Base-by-base conservation (phyloP, 108 stramenopile species). In the Skeletonema marinoi region DNA sequence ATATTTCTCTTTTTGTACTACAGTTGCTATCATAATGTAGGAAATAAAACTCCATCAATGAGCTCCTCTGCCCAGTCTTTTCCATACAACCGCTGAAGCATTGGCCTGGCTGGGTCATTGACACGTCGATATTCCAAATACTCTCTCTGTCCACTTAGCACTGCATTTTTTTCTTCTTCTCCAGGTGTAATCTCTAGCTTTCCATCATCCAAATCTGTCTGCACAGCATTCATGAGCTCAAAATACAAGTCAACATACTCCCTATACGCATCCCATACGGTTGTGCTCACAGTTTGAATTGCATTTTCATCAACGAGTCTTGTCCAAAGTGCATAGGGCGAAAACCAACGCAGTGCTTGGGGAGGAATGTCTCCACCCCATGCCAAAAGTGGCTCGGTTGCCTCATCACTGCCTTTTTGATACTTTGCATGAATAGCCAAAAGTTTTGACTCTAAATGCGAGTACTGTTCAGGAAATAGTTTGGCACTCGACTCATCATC, bases 71-170 rank as follows among this genome's bases (percentile, higher is more conserved):
- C 85, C 88, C 88, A 94, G 25, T 92, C 89, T 9, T 74, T 70
- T 39, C 93, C 93, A 83, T 86, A 94, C 67, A 94, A 70, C 14
- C 88, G 67, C 60, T 81, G 88, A 19, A 94, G 78, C 93, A 94
- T 94, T 41, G 93, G 93, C 75, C 89, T 84, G 16, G 93, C 93
- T n/a, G 93, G 93, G 78, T 94, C 93, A 71, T 90, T 92, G 16
- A 35, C 60, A 17, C 88, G 62, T 66, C 93, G 70, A 78, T 94
- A 94, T 10, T 86, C 77, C 17, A 92, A 61, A 68, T 94, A 94
- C 44, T 71, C 76, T 39, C 32, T 39, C 62, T 77, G 64, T 33
- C 80, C 71, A 56, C 50, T 46, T 73, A 58, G 21, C 44, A 51
- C 74, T 35, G 64, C 70, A 75, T 74, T 65, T 68, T 65, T 14